Evolutionary conservation across 257 asterid species (phyloP).

Genomic region (Orobanche coerulescens): DNA sequence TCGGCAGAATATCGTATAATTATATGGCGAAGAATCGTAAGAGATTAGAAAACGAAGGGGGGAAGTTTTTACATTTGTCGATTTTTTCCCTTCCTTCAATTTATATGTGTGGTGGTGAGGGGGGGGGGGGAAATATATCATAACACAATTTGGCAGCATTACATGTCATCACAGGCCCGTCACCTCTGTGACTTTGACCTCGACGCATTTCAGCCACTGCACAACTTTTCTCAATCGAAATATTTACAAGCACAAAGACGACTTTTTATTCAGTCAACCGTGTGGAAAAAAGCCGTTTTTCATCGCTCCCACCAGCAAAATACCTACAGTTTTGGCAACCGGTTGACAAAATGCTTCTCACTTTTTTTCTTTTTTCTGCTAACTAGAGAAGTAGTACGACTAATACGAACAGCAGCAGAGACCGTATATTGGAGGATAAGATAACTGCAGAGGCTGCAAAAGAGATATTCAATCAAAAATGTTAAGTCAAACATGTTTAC

Average conservation of each 20-base stretch:
- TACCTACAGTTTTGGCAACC: slow-evolving; percentile 18
- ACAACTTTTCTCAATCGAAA: slow-evolving; percentile 29
- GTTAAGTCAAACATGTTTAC: background rate
- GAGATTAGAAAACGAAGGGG: slow-evolving; percentile 34
- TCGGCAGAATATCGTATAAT: background rate
- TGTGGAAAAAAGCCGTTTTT: slow-evolving; percentile 37
- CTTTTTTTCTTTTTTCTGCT: slow-evolving; percentile 23
- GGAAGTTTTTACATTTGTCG: slow-evolving; percentile 40
- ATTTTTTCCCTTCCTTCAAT: slow-evolving; percentile 32
- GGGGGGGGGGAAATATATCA: slow-evolving; percentile 23
- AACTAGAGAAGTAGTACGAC: slow-evolving; percentile 29
- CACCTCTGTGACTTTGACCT: slow-evolving; percentile 93
- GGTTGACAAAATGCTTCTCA: slow-evolving; percentile 19
- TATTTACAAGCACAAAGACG: slow-evolving; percentile 60
- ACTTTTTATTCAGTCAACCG: slow-evolving; percentile 30
- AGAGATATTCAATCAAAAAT: slow-evolving; percentile 8
- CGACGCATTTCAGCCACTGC: slow-evolving; percentile 46
- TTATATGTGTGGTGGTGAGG: too few species aligned
- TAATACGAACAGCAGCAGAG: slow-evolving; percentile 27
- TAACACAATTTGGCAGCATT: slow-evolving; percentile 41
- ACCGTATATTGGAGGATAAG: slow-evolving; percentile 29
- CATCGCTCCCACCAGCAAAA: slow-evolving; percentile 46
- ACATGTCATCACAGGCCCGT: slow-evolving; percentile 57
- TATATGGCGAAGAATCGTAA: background rate
- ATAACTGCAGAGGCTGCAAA: slow-evolving; percentile 57